Conservation (phyloP, 176 grass and related monocot genomes). For the Juncus effusus region DNA sequence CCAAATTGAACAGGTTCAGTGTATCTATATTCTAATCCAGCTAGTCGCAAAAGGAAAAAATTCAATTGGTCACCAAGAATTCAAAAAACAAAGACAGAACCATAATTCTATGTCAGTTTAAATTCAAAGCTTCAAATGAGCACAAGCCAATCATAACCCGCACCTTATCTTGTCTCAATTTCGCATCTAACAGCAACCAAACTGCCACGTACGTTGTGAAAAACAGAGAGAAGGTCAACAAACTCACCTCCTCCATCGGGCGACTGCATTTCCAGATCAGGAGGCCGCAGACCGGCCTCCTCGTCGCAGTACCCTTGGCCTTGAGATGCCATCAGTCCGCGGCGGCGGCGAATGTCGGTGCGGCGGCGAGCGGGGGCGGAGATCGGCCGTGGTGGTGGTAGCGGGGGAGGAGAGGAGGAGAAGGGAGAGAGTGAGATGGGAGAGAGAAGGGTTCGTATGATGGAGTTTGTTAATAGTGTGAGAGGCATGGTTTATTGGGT, state of each 20-base stretch:
- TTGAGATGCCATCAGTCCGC: conserved; percentile 27
- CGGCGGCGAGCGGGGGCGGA: conserved; percentile 1
- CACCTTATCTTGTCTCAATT: neutral
- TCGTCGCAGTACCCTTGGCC: conserved; percentile 49
- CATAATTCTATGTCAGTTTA: no score
- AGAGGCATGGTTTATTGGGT: conserved; percentile 6
- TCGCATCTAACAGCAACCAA: neutral
- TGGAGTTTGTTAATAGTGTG: conserved; percentile 7
- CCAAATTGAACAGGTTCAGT: no score
- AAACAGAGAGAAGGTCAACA: neutral
- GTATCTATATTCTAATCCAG: no score
- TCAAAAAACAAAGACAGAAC: no score
- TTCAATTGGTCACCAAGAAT: no score
- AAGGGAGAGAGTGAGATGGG: conserved; percentile 32
- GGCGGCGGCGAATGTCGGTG: conserved; percentile 13
- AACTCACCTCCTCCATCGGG: conserved; percentile 52
- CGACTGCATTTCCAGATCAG: conserved; percentile 45
- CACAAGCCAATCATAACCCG: neutral
- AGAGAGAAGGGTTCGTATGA: conserved; percentile 21
- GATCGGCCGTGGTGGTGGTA: conserved; percentile 3
- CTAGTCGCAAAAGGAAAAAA: no score
- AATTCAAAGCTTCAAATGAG: neutral
- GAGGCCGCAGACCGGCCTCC: conserved; percentile 50
- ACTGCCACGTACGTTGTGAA: conserved; percentile 5
- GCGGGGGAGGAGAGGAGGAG: conserved; percentile 1